Conservation (phyloP, 371 early-diverging fungal genomes). For the Fennellomyces sp. region DNA sequence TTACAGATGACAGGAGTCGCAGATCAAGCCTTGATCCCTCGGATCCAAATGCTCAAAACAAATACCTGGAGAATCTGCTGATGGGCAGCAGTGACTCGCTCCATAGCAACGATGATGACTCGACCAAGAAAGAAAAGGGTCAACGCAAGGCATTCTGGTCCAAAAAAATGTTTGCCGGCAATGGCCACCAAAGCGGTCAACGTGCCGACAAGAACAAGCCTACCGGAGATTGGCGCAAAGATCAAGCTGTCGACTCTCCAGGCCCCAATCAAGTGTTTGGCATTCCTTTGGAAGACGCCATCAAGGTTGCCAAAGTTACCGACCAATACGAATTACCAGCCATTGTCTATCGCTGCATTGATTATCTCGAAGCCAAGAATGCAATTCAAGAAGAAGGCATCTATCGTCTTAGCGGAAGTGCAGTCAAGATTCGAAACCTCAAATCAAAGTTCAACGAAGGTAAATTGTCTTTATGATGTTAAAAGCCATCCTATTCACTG, state of each 20-base stretch:
- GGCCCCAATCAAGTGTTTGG: constrained; percentile 71
- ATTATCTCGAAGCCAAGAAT: constrained; percentile 87
- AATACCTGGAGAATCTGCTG: background rate
- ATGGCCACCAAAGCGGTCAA: constrained; percentile 1
- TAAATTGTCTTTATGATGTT: constrained; percentile 16
- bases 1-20: too few relatives aligned
- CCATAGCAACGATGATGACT: constrained; percentile 8
- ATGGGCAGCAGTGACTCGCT: background rate
- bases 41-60: background rate
- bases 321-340: constrained; percentile 86
- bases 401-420: constrained; percentile 88
- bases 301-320: constrained; percentile 60
- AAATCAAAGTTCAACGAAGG: constrained; percentile 80
- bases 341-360: constrained; percentile 93
- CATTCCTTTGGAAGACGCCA: constrained; percentile 68
- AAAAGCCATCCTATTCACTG: too few relatives aligned
- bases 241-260: constrained; percentile 14
- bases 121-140: constrained; percentile 24
- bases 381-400: constrained; percentile 93
- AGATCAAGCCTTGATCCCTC: constrained; percentile 11
- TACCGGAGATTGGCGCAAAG: constrained; percentile 4
- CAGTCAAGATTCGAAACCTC: constrained; percentile 68
- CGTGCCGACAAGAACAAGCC: constrained; percentile 7
- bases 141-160: constrained; percentile 29
- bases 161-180: constrained; percentile 32